Percentiles rank a stretch among this genome's conserved stretches.
phyloP scores from a whole-genome alignment of 306 rosid species.

The Ormosia emarginata region DNA sequence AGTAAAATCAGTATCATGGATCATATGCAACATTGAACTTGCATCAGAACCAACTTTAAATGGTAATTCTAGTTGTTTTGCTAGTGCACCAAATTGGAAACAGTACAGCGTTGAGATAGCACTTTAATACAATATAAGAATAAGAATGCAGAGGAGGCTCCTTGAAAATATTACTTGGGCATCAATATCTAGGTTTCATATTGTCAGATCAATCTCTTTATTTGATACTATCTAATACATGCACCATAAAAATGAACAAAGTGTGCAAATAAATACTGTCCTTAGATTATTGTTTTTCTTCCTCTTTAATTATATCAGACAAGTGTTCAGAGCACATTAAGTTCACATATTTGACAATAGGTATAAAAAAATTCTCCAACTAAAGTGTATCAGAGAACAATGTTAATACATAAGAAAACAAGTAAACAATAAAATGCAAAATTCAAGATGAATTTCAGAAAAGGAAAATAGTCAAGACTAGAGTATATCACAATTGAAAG shows the following conservation, averaged over 20 bases:
- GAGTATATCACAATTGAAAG: constrained; percentile 7
- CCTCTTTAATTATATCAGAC: background rate
- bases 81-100: constrained; percentile 8
- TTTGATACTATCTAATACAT: background rate
- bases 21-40: constrained; percentile 4
- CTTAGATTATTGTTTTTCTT: background rate
- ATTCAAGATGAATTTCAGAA: background rate
- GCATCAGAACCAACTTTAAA: constrained; percentile 11
- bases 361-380: background rate
- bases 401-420: constrained; percentile 9
- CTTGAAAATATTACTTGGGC: background rate
- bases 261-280: background rate
- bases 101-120: background rate
- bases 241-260: background rate
- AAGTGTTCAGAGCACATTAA: background rate
- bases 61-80: constrained; percentile 1
- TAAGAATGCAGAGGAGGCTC: constrained; percentile 4
- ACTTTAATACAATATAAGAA: background rate
- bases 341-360: constrained; percentile 16
- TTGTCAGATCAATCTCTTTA: background rate
- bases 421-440: background rate
- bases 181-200: constrained; percentile 1
- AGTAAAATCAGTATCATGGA: constrained; percentile 13
- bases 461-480: constrained; percentile 7
- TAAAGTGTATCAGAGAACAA: background rate